Evolutionary conservation across 1,284 basidiomycete species (phyloP).

Genomic region (Sanghuangporus weigelae): DNA sequence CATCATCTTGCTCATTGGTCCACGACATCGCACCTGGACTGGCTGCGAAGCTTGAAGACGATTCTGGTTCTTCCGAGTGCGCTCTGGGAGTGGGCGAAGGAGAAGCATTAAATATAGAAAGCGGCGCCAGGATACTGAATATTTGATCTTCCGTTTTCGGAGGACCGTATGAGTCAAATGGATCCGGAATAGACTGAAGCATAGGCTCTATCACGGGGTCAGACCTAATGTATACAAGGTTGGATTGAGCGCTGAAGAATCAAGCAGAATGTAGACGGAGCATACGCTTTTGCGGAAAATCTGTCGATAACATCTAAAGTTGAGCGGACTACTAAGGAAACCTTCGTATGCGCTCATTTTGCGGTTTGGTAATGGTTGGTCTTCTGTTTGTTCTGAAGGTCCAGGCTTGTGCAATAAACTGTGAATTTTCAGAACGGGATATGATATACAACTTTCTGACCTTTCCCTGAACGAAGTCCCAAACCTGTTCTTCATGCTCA

Average conservation of each 20-base stretch:
- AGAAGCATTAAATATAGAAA: slow-evolving; percentile 58
- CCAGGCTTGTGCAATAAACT: too few species aligned
- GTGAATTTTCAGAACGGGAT: neutral
- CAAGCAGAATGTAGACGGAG: slow-evolving; percentile 20
- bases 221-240: slow-evolving; percentile 41
- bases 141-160: slow-evolving; percentile 87
- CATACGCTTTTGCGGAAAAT: slow-evolving; percentile 85
- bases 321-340: slow-evolving; percentile 71
- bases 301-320: slow-evolving; percentile 80
- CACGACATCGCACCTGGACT: slow-evolving; percentile 27
- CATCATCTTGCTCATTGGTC: slow-evolving; percentile 3
- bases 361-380: too few species aligned
- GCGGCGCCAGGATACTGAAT: slow-evolving; percentile 84
- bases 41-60: slow-evolving; percentile 21
- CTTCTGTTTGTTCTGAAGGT: too few species aligned
- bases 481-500: slow-evolving; percentile 90
- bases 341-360: too few species aligned
- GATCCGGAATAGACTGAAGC: slow-evolving; percentile 85
- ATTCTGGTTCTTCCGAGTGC: slow-evolving; percentile 6
- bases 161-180: slow-evolving; percentile 89
- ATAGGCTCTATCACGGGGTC: slow-evolving; percentile 91
- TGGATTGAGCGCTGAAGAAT: neutral
- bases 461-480: slow-evolving; percentile 85
- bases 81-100: slow-evolving; percentile 30
- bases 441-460: slow-evolving; percentile 32